Evolutionary conservation across 139 green algal species (phyloP).

Genomic region (Diplosphaera chodatii): DNA sequence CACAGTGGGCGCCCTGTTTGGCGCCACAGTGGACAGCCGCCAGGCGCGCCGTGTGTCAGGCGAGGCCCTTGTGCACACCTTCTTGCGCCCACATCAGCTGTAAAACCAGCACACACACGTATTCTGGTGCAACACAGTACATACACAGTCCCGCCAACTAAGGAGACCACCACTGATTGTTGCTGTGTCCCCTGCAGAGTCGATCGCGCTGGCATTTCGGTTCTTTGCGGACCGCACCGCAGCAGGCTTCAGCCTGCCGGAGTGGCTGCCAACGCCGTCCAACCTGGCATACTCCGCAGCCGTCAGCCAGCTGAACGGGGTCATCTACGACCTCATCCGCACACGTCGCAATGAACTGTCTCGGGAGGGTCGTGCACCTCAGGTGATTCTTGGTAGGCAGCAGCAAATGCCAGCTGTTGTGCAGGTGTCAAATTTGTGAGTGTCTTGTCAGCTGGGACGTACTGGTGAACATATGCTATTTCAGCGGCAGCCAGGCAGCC

Average conservation of each 20-base stretch:
- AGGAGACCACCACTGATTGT: no score
- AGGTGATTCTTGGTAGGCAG: background rate
- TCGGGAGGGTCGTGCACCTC: background rate
- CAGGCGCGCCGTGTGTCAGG: background rate
- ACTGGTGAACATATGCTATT: no score
- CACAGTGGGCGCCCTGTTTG: conserved; percentile 75
- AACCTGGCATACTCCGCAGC: conserved; percentile 70
- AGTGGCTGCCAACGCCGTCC: conserved; percentile 77
- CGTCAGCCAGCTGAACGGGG: conserved; percentile 63
- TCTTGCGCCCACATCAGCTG: no score
- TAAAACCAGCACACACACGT: no score
- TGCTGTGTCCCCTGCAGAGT: conserved; percentile 7
- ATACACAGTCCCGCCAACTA: no score
- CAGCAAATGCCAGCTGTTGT: no score
- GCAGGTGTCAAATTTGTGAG: no score
- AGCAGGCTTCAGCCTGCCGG: conserved; percentile 53
- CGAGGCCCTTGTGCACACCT: no score
- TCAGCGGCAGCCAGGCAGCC: no score
- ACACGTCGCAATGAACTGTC: background rate
- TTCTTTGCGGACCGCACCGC: conserved; percentile 57
- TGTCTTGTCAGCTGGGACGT: no score
- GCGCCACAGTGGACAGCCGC: conserved; percentile 7
- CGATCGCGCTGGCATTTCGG: conserved; percentile 58
- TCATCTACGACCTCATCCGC: conserved; percentile 76
- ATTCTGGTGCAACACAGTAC: no score